Conservation (phyloP, 1,284 basidiomycete species). For the Austroboletus novae-zelandiae region DNA sequence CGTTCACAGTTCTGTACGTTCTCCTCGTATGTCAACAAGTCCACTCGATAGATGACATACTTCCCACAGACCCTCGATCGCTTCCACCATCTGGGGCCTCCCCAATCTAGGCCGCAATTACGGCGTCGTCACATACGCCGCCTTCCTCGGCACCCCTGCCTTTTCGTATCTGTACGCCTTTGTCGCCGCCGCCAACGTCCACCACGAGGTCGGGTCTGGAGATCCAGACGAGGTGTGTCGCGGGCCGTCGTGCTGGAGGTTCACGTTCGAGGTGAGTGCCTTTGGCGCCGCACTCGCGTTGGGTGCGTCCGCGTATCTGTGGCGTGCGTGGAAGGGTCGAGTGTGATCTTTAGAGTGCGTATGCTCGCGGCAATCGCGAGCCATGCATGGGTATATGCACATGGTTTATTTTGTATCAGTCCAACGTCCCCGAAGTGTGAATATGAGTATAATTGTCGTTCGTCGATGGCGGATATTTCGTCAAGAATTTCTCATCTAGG, state of each 20-base stretch:
- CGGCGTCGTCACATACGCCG: constrained; percentile 68
- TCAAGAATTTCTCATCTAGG: no score
- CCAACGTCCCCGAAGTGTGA: no score
- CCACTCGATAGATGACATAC: neutral
- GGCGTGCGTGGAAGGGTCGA: constrained; percentile 58
- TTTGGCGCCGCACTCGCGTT: constrained; percentile 45
- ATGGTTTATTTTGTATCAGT: no score
- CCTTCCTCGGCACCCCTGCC: constrained; percentile 67
- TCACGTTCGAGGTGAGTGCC: constrained; percentile 58
- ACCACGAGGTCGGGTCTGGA: constrained; percentile 8
- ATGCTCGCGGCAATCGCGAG: neutral
- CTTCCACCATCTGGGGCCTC: constrained; percentile 68
- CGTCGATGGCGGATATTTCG: no score
- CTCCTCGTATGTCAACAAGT: neutral
- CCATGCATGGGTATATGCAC: no score
- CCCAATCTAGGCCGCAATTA: constrained; percentile 72
- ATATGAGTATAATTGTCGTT: no score
- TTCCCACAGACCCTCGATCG: constrained; percentile 56
- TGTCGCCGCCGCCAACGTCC: constrained; percentile 49
- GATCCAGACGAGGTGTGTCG: constrained; percentile 43
- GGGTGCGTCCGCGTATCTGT: constrained; percentile 46
- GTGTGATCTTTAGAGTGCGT: constrained; percentile 37
- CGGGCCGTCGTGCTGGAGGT: constrained; percentile 60
- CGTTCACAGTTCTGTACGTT: constrained; percentile 68
- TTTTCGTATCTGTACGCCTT: constrained; percentile 78